phyloP scores from a whole-genome alignment of 495 filamentous ascomycete genomes.

The Parathielavia hyrcaniae region DNA sequence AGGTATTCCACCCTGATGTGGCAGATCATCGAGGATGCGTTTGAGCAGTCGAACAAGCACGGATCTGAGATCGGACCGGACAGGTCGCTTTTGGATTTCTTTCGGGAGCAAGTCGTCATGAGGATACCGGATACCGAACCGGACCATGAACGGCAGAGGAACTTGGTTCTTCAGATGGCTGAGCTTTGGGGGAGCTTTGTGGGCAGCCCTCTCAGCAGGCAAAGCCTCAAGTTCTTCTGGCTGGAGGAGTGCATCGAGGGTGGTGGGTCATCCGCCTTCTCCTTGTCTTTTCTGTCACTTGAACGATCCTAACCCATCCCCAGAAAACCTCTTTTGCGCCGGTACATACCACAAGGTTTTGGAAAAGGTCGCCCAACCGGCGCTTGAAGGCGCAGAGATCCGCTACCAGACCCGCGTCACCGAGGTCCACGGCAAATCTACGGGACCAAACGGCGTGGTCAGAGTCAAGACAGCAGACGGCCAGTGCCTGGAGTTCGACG shows the following conservation, averaged over 20 bases:
- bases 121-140: slow-evolving; percentile 45
- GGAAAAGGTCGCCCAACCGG: slow-evolving; percentile 57
- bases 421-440: slow-evolving; percentile 44
- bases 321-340: slow-evolving; percentile 83
- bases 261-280: slow-evolving; percentile 45
- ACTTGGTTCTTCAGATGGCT: slow-evolving; percentile 56
- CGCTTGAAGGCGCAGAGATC: slow-evolving; percentile 56
- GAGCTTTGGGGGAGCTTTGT: slow-evolving; percentile 86
- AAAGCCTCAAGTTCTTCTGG: slow-evolving; percentile 89
- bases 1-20: slow-evolving; percentile 62
- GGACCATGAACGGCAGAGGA: slow-evolving; percentile 43
- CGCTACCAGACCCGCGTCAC: slow-evolving; percentile 43
- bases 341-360: slow-evolving; percentile 80
- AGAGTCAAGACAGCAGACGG: slow-evolving; percentile 51
- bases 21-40: slow-evolving; percentile 71
- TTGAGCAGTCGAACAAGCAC: slow-evolving; percentile 67
- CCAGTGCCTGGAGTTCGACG: slow-evolving; percentile 59
- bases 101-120: slow-evolving; percentile 53
- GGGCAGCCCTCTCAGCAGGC: slow-evolving; percentile 65
- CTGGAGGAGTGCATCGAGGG: slow-evolving; percentile 94
- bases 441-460: slow-evolving; percentile 36
- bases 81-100: slow-evolving; percentile 72
- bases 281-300: background rate
- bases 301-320: slow-evolving; percentile 11
- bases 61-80: slow-evolving; percentile 56